A percentile compares a stretch with the other conserved stretches of the same genome.
Conservation (phyloP, 2,329 filamentous ascomycete genomes). For the Akanthomyces muscarius region DNA sequence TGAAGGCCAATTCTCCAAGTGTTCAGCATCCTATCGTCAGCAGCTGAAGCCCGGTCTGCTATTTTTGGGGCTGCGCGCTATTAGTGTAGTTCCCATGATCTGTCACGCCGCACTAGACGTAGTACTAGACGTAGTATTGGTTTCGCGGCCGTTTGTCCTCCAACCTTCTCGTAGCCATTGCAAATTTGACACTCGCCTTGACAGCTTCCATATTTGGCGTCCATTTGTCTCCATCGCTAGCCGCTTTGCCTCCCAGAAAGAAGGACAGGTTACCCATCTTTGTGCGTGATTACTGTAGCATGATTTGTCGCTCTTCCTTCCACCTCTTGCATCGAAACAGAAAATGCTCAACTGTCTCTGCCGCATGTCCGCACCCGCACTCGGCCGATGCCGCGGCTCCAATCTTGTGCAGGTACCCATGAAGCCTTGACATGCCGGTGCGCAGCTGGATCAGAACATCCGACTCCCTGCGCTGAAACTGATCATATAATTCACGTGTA, state of each 20-base stretch:
- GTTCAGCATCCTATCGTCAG: constrained; percentile 1
- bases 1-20: not conserved
- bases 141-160: not conserved
- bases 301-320: not conserved
- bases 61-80: not conserved
- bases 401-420: not conserved
- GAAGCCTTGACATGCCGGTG: not conserved
- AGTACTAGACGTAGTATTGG: not conserved
- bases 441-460: not conserved
- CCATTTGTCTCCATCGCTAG: not conserved
- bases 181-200: constrained; percentile 5
- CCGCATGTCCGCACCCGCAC: not conserved
- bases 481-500: not conserved
- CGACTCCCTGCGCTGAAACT: not conserved
- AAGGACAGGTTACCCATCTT: not conserved
- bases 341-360: not conserved
- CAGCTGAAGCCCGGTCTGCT: not conserved
- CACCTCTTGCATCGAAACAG: not conserved
- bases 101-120: not conserved
- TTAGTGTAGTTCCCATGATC: not conserved
- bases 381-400: not conserved
- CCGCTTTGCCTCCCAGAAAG: constrained; percentile 6
- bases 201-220: constrained; percentile 2
- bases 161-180: constrained; percentile 1
- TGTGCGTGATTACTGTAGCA: not conserved